phyloP scores from a whole-genome alignment of 1,284 basidiomycete genomes.

The Dichomitus squalens region DNA sequence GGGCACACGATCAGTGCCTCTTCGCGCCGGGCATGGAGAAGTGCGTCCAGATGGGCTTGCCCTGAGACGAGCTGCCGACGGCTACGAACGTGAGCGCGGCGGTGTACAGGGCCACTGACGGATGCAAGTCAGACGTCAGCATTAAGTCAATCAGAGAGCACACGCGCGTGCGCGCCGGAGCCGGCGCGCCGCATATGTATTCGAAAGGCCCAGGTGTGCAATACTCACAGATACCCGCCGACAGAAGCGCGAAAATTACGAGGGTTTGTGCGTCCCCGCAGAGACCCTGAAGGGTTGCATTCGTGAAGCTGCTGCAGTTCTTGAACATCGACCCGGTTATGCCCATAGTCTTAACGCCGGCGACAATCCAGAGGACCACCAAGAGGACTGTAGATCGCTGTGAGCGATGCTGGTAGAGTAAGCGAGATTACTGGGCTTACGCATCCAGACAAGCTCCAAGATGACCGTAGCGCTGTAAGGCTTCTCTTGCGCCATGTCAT shows the following conservation, averaged over 20 bases:
- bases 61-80: neutral
- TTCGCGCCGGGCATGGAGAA: slow-evolving; percentile 4
- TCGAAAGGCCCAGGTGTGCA: neutral
- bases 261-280: slow-evolving; percentile 6
- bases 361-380: slow-evolving; percentile 4
- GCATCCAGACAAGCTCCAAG: slow-evolving; percentile 6
- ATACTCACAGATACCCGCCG: slow-evolving; percentile 5
- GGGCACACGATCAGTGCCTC: neutral
- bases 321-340: slow-evolving; percentile 4
- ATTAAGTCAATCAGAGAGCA: neutral
- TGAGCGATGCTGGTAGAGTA: neutral
- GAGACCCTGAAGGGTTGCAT: neutral
- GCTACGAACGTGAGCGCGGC: neutral
- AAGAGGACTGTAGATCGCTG: neutral
- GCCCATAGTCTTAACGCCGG: slow-evolving; percentile 8
- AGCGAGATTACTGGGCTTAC: neutral
- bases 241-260: slow-evolving; percentile 1
- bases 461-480: slow-evolving; percentile 9
- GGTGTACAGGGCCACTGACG: slow-evolving; percentile 4
- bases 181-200: too few species aligned
- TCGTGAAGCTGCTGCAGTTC: neutral
- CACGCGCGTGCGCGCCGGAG: too few species aligned
- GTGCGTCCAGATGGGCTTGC: slow-evolving; percentile 11
- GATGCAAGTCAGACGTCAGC: neutral
- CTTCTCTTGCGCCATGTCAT: slow-evolving; percentile 10